Evolutionary conservation across 139 green algal genomes (phyloP), one percentile per base, ranked within the genome.

Genomic region (Chlamydomonas sphaeroides): DNA sequence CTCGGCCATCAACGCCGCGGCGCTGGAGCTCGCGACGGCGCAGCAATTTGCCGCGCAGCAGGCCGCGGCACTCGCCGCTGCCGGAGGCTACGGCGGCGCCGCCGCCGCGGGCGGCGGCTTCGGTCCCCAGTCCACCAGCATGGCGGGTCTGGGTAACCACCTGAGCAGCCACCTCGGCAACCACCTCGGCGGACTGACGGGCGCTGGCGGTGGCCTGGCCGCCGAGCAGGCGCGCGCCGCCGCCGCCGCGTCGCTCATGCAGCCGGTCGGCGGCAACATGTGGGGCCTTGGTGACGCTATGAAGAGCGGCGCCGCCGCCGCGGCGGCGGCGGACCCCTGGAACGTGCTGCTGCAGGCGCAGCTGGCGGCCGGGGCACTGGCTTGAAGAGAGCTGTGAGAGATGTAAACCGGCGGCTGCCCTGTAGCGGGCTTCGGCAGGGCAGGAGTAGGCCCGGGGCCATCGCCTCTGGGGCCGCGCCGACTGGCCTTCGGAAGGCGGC

Each of bases 11-110:
- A 78, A 56, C 11, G 68, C 59, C 4, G 74, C 74, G 10, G 74
- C 74, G 28, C 35, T 80, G 23, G 74, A 80, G 74, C 38, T 80
- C 17, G 74, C 74, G 8, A 59, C 74, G 25, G 74, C 74, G 30
- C 74, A 80, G 59, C 74, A 80, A n/a, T n/a, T n/a, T n/a, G n/a
- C n/a, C n/a, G n/a, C n/a, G n/a, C n/a, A n/a, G n/a, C n/a, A n/a
- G 72, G 71, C 39, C 33, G 69, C 48, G 66, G 66, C 66, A 14
- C 23, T 36, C 2, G 26, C 28, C 30, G 26, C 21, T 1, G 69
- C 48, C 32, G 7, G 45, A n/a, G 39, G 59, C 56, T 68, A 35
- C 36, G 36, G 36, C 56, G 68, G 41, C 25, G 42, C 68, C 4
- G 56, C 56, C 1, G 57, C 51, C 2, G 38, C 35, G 17, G 65